phyloP scores from a whole-genome alignment of 768 basidiomycete genomes.

The Fomitopsis pulvina region DNA sequence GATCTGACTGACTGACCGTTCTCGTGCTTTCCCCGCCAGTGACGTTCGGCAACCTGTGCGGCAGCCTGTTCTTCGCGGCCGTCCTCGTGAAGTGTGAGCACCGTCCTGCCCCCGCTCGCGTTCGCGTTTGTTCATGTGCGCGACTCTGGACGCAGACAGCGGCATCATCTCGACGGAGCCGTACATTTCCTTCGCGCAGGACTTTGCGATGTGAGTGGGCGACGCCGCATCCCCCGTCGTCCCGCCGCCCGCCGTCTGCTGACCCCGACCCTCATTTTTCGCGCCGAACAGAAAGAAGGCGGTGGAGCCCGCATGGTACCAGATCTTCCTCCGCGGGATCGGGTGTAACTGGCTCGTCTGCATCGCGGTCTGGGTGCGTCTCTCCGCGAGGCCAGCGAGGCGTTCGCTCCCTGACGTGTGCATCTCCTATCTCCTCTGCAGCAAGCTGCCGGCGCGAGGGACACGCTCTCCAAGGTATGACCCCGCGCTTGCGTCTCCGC shows the following conservation, averaged over 20 bases:
- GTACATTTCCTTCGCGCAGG: slow-evolving; percentile 45
- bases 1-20: no score
- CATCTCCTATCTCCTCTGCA: slow-evolving; percentile 21
- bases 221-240: neutral
- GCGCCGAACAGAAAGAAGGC: slow-evolving; percentile 63
- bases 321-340: slow-evolving; percentile 68
- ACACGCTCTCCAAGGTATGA: slow-evolving; percentile 60
- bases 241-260: neutral
- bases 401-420: neutral
- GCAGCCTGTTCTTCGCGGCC: slow-evolving; percentile 64
- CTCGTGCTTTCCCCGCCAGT: slow-evolving; percentile 32
- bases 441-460: slow-evolving; percentile 65
- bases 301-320: slow-evolving; percentile 57
- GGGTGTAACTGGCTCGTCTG: slow-evolving; percentile 76
- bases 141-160: slow-evolving; percentile 33
- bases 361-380: slow-evolving; percentile 63
- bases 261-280: no score
- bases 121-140: neutral
- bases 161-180: slow-evolving; percentile 55
- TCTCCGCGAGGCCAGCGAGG: no score
- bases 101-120: neutral
- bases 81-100: slow-evolving; percentile 58
- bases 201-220: slow-evolving; percentile 48
- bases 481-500: no score
- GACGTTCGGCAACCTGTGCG: slow-evolving; percentile 60